Conservation (phyloP, 257 asterid genomes). For the Scutellaria baicalensis region DNA sequence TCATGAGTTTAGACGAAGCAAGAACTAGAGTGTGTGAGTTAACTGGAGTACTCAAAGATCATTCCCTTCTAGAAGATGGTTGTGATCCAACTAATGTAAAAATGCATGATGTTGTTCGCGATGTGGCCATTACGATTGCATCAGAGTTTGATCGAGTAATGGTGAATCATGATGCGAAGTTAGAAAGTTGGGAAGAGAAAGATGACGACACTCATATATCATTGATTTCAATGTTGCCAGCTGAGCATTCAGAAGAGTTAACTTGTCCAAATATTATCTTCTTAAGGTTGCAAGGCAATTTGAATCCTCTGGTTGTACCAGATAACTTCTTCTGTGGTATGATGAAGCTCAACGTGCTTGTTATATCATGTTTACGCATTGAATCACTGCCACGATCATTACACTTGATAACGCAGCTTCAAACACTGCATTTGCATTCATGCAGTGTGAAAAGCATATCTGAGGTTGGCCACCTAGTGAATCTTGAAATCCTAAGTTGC, state of each 20-base stretch:
- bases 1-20: background rate
- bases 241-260: background rate
- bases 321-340: background rate
- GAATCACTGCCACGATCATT: background rate
- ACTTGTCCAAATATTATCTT: background rate
- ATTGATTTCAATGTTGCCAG: background rate
- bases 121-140: background rate
- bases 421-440: background rate
- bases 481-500: background rate
- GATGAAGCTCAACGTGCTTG: background rate
- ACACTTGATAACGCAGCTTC: background rate
- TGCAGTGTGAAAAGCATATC: background rate
- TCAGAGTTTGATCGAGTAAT: background rate
- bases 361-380: background rate
- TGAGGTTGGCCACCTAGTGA: background rate
- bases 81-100: background rate
- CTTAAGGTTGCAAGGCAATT: background rate
- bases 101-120: background rate
- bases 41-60: background rate
- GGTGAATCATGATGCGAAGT: background rate
- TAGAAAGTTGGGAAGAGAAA: background rate
- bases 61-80: background rate
- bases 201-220: background rate
- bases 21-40: background rate
- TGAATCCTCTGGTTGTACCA: background rate